A percentile compares a stretch with the other conserved stretches of the same genome.
Evolutionary conservation across 306 rosid species (phyloP).

Genomic region (Mimosa pudica): DNA sequence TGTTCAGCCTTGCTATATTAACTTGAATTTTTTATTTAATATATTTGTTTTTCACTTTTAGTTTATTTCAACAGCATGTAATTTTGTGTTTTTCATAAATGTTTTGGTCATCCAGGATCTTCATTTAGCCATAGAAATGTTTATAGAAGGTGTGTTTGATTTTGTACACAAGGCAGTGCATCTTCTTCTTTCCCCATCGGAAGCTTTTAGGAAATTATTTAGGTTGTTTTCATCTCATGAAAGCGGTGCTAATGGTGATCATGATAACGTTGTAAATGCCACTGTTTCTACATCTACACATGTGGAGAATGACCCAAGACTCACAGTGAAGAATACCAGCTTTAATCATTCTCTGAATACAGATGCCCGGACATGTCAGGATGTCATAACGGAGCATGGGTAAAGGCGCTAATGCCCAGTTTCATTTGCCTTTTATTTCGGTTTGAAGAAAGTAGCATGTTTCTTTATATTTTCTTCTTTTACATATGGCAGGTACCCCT

Average conservation of each 20-base stretch:
- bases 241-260: conserved; percentile 32
- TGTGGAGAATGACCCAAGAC: conserved; percentile 60
- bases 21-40: conserved; percentile 14
- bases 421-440: conserved; percentile 23
- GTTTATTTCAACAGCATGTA: conserved; percentile 3
- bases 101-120: conserved; percentile 68
- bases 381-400: conserved; percentile 97
- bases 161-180: conserved; percentile 70
- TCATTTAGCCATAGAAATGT: conserved; percentile 76
- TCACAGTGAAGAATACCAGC: conserved; percentile 45
- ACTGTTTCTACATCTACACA: conserved; percentile 48
- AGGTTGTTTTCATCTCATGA: conserved; percentile 46
- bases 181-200: conserved; percentile 75
- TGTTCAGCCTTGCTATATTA: conserved; percentile 14
- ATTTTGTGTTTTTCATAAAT: conserved; percentile 24
- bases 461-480: conserved; percentile 28
- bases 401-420: conserved; percentile 36
- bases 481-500: conserved; percentile 67
- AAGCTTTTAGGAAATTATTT: conserved; percentile 48
- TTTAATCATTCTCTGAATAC: conserved; percentile 74
- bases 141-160: conserved; percentile 80
- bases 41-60: not conserved
- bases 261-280: conserved; percentile 31
- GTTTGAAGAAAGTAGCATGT: conserved; percentile 3
- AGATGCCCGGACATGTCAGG: conserved; percentile 92